Evolutionary conservation across 192 early-diverging fungal species (phyloP).

Genomic region (Paraglomus occultum): DNA sequence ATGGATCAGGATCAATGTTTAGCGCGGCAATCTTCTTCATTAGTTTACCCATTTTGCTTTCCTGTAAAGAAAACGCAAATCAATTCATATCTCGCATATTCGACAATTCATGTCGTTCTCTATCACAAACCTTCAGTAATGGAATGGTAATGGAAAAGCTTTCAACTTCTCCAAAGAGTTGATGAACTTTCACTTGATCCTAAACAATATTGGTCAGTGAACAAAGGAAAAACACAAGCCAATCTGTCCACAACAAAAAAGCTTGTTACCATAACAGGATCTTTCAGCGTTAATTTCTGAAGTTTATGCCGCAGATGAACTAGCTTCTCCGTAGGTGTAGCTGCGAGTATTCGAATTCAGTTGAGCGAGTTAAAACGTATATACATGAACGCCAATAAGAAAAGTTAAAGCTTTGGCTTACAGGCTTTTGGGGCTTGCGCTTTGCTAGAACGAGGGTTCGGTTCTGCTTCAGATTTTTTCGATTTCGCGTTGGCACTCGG

Average conservation of each 20-base stretch:
- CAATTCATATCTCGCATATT: neutral
- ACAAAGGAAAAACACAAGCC: too few relatives aligned
- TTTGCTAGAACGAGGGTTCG: slow-evolving; percentile 5
- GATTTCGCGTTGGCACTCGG: neutral
- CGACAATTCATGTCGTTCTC: neutral
- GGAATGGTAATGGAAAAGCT: slow-evolving; percentile 38
- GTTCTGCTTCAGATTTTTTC: slow-evolving; percentile 10
- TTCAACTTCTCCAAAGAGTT: slow-evolving; percentile 39
- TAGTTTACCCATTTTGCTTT: slow-evolving; percentile 42
- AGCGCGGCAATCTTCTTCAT: slow-evolving; percentile 42
- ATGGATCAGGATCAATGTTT: slow-evolving; percentile 34
- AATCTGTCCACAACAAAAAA: too few relatives aligned
- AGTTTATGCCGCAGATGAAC: slow-evolving; percentile 41
- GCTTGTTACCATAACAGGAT: slow-evolving; percentile 28
- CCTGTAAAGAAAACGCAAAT: slow-evolving; percentile 25
- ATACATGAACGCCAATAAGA: too few relatives aligned
- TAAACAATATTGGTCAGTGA: neutral
- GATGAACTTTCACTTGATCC: slow-evolving; percentile 36
- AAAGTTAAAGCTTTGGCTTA: neutral
- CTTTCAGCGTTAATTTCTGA: slow-evolving; percentile 38
- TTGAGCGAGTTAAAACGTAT: too few relatives aligned
- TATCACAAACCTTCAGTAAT: slow-evolving; percentile 36
- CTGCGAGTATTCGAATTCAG: neutral
- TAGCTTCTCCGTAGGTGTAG: slow-evolving; percentile 32
- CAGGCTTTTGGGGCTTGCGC: neutral